Evolutionary conservation across 2,329 filamentous ascomycete species (phyloP), one percentile per base, ranked within the genome.

Genomic region (Paraphoma chrysanthemicola): DNA sequence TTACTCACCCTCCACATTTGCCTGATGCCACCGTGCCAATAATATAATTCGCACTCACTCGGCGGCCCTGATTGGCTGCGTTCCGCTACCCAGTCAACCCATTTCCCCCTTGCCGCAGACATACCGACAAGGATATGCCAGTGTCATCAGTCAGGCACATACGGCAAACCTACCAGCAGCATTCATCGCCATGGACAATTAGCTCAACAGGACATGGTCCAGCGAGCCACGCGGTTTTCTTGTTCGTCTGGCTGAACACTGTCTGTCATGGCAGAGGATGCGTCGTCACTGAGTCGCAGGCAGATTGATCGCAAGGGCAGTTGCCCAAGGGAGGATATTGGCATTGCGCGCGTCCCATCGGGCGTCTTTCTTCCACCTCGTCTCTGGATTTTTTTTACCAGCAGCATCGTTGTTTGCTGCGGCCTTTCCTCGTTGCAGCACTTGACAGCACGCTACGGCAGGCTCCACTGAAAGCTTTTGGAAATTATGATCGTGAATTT

Each of bases 401-500:
- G 61, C 66, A 57, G 53, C 63, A 62, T 58, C 57, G 60, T 57
- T 62, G 62, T 58, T 36, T 36, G 33, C 51, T 38, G 48, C 59
- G 57, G 52, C 53, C 38, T 60, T 61, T 39, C 53, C 54, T 52
- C 56, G 48, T 47, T 33, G 8, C 23, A n/a, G 44, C 53, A 44
- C 53, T 54, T 63, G 62, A 57, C 62, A 61, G 53, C 53, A 49
- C 44, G 59, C 48, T 55, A 61, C 57, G 56, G 58, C 38, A 58
- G 55, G 69, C 64, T 69, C 68, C 67, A 71, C 39, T n/a, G 39
- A 42, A 42, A 42, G 39, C 39, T 42, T 67, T 67, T 64, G 53
- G 63, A 71, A 68, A 72, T 71, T 70, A 50, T 63, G 43, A 63
- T 66, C 41, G 55, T 63, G 61, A 63, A 62, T 56, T 67, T 66